Percentiles rank a stretch among this genome's conserved stretches.
Evolutionary conservation across 1,284 basidiomycete species (phyloP).

Genomic region (Meripilus lineatus): DNA sequence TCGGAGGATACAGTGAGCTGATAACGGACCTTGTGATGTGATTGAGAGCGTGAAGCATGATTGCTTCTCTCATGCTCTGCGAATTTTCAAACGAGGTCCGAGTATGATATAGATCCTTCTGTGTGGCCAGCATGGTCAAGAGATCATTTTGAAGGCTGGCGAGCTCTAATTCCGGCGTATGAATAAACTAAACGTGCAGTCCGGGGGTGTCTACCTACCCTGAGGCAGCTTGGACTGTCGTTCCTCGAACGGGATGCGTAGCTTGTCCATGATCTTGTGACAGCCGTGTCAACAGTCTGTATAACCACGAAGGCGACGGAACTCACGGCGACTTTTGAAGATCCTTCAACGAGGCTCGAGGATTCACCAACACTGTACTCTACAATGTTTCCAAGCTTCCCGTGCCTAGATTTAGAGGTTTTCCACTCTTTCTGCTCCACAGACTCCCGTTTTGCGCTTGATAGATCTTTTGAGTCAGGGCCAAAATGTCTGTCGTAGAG

Average conservation of each 20-base stretch:
- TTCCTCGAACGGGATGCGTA: constrained; percentile 50
- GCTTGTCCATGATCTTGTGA: constrained; percentile 54
- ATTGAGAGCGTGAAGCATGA: constrained; percentile 75
- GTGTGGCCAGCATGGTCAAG: constrained; percentile 56
- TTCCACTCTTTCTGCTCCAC: constrained; percentile 51
- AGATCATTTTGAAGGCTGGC: constrained; percentile 59
- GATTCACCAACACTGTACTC: constrained; percentile 44
- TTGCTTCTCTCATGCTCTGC: constrained; percentile 55
- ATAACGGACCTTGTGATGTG: constrained; percentile 47
- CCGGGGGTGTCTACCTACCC: constrained; percentile 38
- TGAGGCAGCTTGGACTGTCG: constrained; percentile 47
- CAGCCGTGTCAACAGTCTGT: too few species aligned
- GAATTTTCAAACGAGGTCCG: constrained; percentile 52
- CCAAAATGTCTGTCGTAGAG: constrained; percentile 69
- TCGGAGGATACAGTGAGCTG: too few species aligned
- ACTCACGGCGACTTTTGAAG: constrained; percentile 7
- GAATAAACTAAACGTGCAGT: too few species aligned
- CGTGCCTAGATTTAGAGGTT: constrained; percentile 34
- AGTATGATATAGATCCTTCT: constrained; percentile 75
- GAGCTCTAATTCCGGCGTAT: constrained; percentile 36
- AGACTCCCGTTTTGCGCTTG: constrained; percentile 40
- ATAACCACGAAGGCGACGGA: not conserved
- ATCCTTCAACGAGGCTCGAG: constrained; percentile 16
- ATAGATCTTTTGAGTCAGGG: constrained; percentile 39
- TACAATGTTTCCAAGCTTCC: constrained; percentile 49